Evolutionary conservation across 1,284 basidiomycete species (phyloP).

Genomic region (Microstroma glucosiphilum): DNA sequence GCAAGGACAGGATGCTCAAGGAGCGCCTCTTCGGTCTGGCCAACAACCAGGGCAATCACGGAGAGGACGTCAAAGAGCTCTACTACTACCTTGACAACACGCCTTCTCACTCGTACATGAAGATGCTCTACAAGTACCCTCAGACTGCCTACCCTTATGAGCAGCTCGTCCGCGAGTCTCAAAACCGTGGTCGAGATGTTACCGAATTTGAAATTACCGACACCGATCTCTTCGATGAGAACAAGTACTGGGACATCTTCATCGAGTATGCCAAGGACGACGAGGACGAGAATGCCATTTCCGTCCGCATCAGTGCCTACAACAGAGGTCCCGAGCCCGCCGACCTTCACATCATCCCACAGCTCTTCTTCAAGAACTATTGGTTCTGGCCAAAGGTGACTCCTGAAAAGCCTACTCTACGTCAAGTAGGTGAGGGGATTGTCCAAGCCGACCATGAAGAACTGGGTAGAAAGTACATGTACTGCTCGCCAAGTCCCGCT

Average conservation of each 20-base stretch:
- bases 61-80: constrained; percentile 96
- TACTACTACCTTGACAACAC: constrained; percentile 98
- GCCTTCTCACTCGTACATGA: constrained; percentile 98
- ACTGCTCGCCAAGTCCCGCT: constrained; percentile 84
- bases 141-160: constrained; percentile 88
- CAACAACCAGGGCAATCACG: constrained; percentile 92
- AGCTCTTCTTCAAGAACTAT: constrained; percentile 93
- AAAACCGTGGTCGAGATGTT: constrained; percentile 74
- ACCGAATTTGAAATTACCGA: constrained; percentile 89
- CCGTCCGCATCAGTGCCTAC: constrained; percentile 89
- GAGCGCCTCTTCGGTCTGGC: constrained; percentile 91
- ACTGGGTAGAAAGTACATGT: constrained; percentile 61
- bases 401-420: constrained; percentile 67
- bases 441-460: constrained; percentile 64
- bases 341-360: constrained; percentile 89
- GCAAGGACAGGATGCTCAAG: constrained; percentile 85
- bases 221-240: constrained; percentile 82
- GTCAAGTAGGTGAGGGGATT: constrained; percentile 55
- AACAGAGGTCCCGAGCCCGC: constrained; percentile 93
- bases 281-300: constrained; percentile 78
- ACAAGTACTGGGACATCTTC: constrained; percentile 80
- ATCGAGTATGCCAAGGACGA: constrained; percentile 91
- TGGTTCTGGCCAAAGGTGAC: constrained; percentile 89
- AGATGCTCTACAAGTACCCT: constrained; percentile 96
- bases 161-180: constrained; percentile 77